Evolutionary conservation across 768 basidiomycete genomes (phyloP).

Genomic region (Mycena capillaripes): DNA sequence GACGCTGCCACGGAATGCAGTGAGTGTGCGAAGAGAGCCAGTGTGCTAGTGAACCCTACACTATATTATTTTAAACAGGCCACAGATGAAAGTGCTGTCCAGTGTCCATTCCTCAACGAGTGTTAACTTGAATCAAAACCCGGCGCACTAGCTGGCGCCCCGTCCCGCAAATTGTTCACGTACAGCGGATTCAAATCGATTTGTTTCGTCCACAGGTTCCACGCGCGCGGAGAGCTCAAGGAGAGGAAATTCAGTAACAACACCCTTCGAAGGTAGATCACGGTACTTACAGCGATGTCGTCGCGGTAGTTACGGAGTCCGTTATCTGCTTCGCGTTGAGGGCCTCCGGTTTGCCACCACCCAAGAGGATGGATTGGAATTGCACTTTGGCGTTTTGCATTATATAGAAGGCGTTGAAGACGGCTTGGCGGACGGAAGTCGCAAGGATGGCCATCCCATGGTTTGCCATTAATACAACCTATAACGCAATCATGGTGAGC

Average conservation of each 20-base stretch:
- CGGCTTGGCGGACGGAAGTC: background rate
- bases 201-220: constrained; percentile 12
- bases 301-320: background rate
- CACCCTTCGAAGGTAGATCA: background rate
- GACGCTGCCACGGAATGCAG: too few relatives aligned
- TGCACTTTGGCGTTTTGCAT: constrained; percentile 8
- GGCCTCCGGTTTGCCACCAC: background rate
- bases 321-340: background rate
- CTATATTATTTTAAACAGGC: too few relatives aligned
- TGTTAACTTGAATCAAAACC: constrained; percentile 6
- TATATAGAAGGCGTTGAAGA: constrained; percentile 1
- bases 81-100: too few relatives aligned
- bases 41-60: too few relatives aligned
- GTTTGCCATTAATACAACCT: constrained; percentile 5
- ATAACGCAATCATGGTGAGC: background rate
- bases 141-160: constrained; percentile 1
- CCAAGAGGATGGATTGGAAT: background rate
- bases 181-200: background rate
- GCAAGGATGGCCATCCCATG: constrained; percentile 8
- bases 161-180: background rate
- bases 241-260: constrained; percentile 1
- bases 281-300: background rate
- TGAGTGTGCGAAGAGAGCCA: too few relatives aligned
- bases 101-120: too few relatives aligned
- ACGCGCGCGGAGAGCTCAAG: constrained; percentile 4